Evolutionary conservation across 1,284 basidiomycete genomes (phyloP).

Genomic region (Moesziomyces aphidis): DNA sequence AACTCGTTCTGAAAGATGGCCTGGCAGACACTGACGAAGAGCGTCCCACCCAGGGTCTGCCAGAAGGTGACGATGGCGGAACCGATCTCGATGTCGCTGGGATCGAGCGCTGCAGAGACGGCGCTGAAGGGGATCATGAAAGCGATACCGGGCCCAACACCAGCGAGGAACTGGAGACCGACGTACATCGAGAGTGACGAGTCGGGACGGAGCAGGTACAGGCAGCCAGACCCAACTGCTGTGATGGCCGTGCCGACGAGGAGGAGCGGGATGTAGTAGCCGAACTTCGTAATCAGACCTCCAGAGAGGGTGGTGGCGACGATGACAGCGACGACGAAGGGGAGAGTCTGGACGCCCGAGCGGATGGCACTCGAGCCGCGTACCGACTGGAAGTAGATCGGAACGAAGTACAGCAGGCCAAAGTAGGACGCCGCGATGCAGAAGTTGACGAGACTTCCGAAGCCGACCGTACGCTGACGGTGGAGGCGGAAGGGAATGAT

Average conservation of each 20-base stretch:
- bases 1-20: conserved; percentile 54
- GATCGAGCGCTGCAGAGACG: conserved; percentile 27
- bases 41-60: conserved; percentile 47
- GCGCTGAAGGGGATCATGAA: conserved; percentile 52
- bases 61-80: conserved; percentile 50
- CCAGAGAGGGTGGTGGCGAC: conserved; percentile 55
- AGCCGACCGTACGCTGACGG: conserved; percentile 44
- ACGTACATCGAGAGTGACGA: conserved; percentile 29
- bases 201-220: conserved; percentile 37
- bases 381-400: conserved; percentile 57
- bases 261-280: conserved; percentile 53
- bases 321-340: conserved; percentile 61
- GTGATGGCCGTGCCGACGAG: conserved; percentile 36
- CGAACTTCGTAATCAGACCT: conserved; percentile 40
- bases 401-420: conserved; percentile 39
- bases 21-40: conserved; percentile 43
- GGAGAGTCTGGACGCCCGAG: conserved; percentile 61
- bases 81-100: conserved; percentile 44
- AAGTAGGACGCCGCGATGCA: conserved; percentile 43
- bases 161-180: conserved; percentile 48
- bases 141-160: conserved; percentile 40
- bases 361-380: conserved; percentile 53
- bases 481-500: conserved; percentile 64
- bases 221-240: conserved; percentile 30
- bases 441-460: conserved; percentile 57